Conservation (phyloP, 306 rosid genomes). For the Vachellia pachyceras region DNA sequence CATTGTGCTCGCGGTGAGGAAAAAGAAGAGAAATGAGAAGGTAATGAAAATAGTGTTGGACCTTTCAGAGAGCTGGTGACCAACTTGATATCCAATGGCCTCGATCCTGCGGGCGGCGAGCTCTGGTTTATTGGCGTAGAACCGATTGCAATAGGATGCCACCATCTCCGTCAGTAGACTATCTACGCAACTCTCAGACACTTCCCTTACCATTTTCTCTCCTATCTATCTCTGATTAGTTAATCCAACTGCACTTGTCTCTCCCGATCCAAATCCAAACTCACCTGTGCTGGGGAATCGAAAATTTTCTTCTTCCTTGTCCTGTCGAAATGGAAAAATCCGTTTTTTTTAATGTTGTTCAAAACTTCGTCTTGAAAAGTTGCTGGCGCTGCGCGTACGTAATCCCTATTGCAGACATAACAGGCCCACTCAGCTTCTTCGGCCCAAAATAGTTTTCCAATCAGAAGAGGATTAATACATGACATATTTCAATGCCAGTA, state of each 20-base stretch:
- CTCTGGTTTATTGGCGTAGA: constrained; percentile 89
- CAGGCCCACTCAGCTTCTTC: not conserved
- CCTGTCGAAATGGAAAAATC: not conserved
- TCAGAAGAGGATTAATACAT: too few relatives aligned
- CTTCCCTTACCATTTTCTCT: constrained; percentile 78
- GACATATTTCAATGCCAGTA: too few relatives aligned
- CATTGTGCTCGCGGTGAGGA: not conserved
- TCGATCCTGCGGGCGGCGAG: constrained; percentile 97
- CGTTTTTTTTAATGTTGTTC: too few relatives aligned
- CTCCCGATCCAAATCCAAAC: constrained; percentile 8
- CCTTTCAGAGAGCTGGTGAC: constrained; percentile 99
- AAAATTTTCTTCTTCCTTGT: not conserved
- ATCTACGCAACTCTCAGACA: constrained; percentile 92
- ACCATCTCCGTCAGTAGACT: constrained; percentile 92
- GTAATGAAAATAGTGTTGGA: constrained; percentile 29
- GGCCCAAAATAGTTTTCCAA: too few relatives aligned
- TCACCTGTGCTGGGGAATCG: not conserved
- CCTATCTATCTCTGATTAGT: constrained; percentile 19
- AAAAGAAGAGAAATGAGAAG: not conserved
- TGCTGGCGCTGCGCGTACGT: not conserved
- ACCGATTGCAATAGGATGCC: constrained; percentile 76
- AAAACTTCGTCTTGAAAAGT: not conserved
- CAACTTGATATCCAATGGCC: constrained; percentile 97
- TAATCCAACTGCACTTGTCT: not conserved
- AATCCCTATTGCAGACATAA: not conserved